A percentile compares a stretch with the other conserved stretches of the same genome.
These are phyloP conservation scores for Phyllosticta ampelicida DNA, from an alignment of 2,329 filamentous ascomycete genomes.

Conservation along the genomic window DNA sequence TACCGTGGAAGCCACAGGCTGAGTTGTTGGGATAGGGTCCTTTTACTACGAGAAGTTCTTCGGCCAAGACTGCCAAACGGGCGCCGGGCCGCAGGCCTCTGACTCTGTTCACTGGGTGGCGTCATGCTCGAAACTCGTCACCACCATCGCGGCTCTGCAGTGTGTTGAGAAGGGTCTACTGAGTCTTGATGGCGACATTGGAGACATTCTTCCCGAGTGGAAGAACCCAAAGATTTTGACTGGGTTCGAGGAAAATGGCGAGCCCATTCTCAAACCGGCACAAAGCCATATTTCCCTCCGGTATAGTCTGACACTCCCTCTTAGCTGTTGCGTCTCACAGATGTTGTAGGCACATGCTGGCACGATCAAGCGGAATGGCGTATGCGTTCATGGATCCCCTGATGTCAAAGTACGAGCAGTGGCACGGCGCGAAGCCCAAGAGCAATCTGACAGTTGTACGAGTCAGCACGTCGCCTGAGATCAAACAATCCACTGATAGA, in stretches of 20 bases:
- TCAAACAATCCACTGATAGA: not conserved
- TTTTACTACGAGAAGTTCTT: conserved; percentile 2
- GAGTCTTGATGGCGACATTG: conserved; percentile 22
- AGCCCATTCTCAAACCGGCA: conserved; percentile 14
- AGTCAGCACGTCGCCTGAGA: not conserved
- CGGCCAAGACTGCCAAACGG: not conserved
- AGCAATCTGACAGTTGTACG: not conserved
- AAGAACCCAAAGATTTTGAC: conserved; percentile 18
- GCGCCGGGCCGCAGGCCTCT: not conserved
- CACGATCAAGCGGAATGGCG: conserved; percentile 18
- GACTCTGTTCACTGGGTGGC: conserved; percentile 20
- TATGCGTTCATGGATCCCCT: conserved; percentile 15
- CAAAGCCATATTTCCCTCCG: not conserved
- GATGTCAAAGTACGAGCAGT: conserved; percentile 5
- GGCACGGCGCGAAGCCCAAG: not conserved
- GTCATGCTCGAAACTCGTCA: conserved; percentile 29
- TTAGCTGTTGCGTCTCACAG: not conserved
- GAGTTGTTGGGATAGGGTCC: not conserved
- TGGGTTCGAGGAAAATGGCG: conserved; percentile 14
- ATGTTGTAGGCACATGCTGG: conserved; percentile 14
- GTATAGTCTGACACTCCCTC: not conserved
- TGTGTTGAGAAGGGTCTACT: conserved; percentile 25
- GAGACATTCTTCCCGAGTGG: conserved; percentile 22
- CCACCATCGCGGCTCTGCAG: conserved; percentile 23
- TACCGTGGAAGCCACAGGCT: not conserved